Evolutionary conservation across 2,329 filamentous ascomycete species (phyloP).

Genomic region (Trichoderma citrinoviride): DNA sequence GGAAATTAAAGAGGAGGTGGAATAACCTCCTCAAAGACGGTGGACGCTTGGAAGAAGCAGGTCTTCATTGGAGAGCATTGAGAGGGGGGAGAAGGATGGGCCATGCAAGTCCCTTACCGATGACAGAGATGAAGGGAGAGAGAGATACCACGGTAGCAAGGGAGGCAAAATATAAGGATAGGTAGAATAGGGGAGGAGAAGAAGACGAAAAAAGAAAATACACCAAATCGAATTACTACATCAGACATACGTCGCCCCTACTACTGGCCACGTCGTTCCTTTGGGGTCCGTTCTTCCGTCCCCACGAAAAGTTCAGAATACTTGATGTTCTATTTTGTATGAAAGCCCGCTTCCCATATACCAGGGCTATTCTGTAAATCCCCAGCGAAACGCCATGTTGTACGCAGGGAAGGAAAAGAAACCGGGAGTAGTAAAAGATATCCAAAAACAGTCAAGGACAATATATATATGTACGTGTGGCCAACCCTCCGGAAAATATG

Average conservation of each 20-base stretch:
- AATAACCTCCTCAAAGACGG: not conserved
- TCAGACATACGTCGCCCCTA: not conserved
- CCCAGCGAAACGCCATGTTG: constrained; percentile 2
- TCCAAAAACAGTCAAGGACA: not conserved
- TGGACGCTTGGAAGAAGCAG: constrained; percentile 14
- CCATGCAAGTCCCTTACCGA: not conserved
- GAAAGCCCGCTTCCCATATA: not conserved
- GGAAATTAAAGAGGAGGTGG: not conserved
- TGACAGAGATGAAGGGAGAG: constrained; percentile 9
- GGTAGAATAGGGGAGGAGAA: not conserved
- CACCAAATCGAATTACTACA: constrained; percentile 9
- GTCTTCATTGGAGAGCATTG: constrained; percentile 12
- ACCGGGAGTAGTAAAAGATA: not conserved
- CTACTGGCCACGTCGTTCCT: not conserved
- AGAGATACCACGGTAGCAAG: constrained; percentile 15
- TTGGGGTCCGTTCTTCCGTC: not conserved
- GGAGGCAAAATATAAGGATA: not conserved
- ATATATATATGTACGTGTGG: constrained; percentile 7
- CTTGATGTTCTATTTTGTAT: not conserved
- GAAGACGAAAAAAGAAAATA: not conserved
- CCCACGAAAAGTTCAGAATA: no score
- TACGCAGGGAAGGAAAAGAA: not conserved
- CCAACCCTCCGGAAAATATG: not conserved
- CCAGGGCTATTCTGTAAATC: not conserved
- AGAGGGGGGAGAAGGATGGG: not conserved